Evolutionary conservation across 1,284 basidiomycete species (phyloP).

Genomic region (Kwoniella shivajii): DNA sequence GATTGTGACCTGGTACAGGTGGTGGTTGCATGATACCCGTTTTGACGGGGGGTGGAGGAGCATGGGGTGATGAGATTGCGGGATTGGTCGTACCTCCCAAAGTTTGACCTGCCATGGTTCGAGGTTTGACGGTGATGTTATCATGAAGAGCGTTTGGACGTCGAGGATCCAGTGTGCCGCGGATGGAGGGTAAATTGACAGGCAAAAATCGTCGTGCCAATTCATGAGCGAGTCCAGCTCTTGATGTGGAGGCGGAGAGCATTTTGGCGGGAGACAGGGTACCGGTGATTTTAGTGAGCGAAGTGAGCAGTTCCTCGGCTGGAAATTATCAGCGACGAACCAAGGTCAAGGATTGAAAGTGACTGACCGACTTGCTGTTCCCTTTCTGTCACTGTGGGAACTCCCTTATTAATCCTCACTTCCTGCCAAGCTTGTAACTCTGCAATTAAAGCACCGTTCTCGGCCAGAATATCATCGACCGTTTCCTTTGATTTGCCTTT

Average conservation of each 20-base stretch:
- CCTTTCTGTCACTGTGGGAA: constrained; percentile 28
- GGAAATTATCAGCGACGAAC: constrained; percentile 7
- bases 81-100: constrained; percentile 1
- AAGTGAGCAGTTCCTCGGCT: constrained; percentile 41
- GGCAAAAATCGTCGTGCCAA: constrained; percentile 33
- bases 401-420: constrained; percentile 29
- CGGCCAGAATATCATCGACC: constrained; percentile 31
- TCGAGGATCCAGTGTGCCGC: constrained; percentile 47
- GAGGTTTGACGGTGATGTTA: constrained; percentile 29
- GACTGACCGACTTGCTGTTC: constrained; percentile 42
- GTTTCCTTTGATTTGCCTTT: constrained; percentile 20
- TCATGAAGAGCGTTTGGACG: constrained; percentile 47
- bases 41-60: constrained; percentile 11
- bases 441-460: constrained; percentile 36
- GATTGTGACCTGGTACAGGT: constrained; percentile 11
- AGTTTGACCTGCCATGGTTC: constrained; percentile 7
- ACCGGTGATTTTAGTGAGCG: constrained; percentile 31
- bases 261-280: constrained; percentile 22
- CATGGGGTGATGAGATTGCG: constrained; percentile 2
- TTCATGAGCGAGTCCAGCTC: constrained; percentile 37
- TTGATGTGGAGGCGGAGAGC: constrained; percentile 1
- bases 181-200: constrained; percentile 30
- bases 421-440: constrained; percentile 49
- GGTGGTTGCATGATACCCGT: constrained; percentile 18
- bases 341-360: not conserved